phyloP scores from a whole-genome alignment of 2,329 filamentous ascomycete genomes.

The Didymella glomerata region DNA sequence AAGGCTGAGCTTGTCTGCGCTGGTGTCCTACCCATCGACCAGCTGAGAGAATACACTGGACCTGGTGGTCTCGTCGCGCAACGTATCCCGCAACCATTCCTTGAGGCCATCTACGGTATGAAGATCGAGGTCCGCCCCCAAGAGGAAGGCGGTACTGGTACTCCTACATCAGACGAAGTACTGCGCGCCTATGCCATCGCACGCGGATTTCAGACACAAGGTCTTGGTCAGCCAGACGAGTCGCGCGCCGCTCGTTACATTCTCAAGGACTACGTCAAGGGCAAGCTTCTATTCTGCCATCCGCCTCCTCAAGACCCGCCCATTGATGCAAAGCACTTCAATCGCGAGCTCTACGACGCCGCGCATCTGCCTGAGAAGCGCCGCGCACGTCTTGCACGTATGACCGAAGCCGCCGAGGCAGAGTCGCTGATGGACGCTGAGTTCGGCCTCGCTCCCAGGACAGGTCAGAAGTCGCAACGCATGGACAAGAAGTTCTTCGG shows the following conservation, averaged over 20 bases:
- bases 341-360: slow-evolving; percentile 85
- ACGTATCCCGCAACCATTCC: slow-evolving; percentile 84
- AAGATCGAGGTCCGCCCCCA: slow-evolving; percentile 79
- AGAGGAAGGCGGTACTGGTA: slow-evolving; percentile 92
- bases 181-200: slow-evolving; percentile 86
- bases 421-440: slow-evolving; percentile 54
- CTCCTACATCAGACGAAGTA: slow-evolving; percentile 84
- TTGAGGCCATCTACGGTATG: slow-evolving; percentile 95
- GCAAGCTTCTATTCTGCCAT: slow-evolving; percentile 90
- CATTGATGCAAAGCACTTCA: slow-evolving; percentile 80
- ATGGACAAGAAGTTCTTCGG: slow-evolving; percentile 93
- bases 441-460: slow-evolving; percentile 42
- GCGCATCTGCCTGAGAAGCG: slow-evolving; percentile 83
- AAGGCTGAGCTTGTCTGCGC: slow-evolving; percentile 97
- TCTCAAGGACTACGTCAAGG: slow-evolving; percentile 96
- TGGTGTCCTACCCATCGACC: slow-evolving; percentile 94
- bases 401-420: slow-evolving; percentile 46
- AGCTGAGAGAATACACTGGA: slow-evolving; percentile 90
- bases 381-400: slow-evolving; percentile 67
- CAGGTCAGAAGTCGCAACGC: slow-evolving; percentile 76
- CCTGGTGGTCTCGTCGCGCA: slow-evolving; percentile 83
- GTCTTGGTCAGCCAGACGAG: slow-evolving; percentile 90
- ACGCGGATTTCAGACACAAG: slow-evolving; percentile 88
- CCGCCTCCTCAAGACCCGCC: slow-evolving; percentile 75
- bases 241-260: slow-evolving; percentile 88